Conservation (phyloP, 345 rosid species). For the Raphanus sativus region DNA sequence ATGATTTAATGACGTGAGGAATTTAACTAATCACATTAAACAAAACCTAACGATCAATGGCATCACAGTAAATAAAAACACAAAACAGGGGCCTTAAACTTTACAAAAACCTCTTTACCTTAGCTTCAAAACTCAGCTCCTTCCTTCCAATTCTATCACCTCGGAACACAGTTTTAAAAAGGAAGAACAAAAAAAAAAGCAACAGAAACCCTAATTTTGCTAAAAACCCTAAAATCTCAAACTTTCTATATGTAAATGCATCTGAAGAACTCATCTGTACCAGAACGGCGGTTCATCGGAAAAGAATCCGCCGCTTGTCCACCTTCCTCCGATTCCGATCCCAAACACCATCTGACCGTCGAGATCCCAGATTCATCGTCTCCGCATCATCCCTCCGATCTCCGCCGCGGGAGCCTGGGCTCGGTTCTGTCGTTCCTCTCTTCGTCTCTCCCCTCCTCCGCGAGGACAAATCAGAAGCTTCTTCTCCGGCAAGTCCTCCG, state of each 20-base stretch:
- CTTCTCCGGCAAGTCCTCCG: slow-evolving; percentile 49
- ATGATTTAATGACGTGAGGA: too few species aligned
- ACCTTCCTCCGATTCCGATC: slow-evolving; percentile 26
- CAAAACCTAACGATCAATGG: slow-evolving; percentile 23
- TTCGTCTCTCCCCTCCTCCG: slow-evolving; percentile 37
- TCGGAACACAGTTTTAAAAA: slow-evolving; percentile 30
- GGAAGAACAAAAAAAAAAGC: background rate
- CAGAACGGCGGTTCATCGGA: slow-evolving; percentile 47
- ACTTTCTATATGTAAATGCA: slow-evolving; percentile 45
- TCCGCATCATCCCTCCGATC: slow-evolving; percentile 38
- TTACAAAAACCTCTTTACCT: background rate
- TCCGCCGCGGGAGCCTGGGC: slow-evolving; percentile 20
- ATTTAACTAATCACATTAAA: slow-evolving; percentile 32
- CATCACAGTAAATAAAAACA: slow-evolving; percentile 6
- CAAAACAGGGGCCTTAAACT: background rate
- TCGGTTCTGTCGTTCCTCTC: slow-evolving; percentile 29
- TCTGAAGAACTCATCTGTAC: slow-evolving; percentile 39
- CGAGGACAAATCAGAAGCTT: slow-evolving; percentile 39
- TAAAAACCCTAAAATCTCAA: slow-evolving; percentile 29
- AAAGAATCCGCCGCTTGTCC: slow-evolving; percentile 37
- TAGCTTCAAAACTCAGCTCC: slow-evolving; percentile 38
- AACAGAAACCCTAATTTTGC: slow-evolving; percentile 30
- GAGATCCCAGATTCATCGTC: slow-evolving; percentile 48
- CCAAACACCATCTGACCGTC: slow-evolving; percentile 42
- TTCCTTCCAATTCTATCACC: slow-evolving; percentile 19